Base-by-base conservation (phyloP, 225 moss, liverwort and hornwort species). In the Physcomitrium patens region DNA sequence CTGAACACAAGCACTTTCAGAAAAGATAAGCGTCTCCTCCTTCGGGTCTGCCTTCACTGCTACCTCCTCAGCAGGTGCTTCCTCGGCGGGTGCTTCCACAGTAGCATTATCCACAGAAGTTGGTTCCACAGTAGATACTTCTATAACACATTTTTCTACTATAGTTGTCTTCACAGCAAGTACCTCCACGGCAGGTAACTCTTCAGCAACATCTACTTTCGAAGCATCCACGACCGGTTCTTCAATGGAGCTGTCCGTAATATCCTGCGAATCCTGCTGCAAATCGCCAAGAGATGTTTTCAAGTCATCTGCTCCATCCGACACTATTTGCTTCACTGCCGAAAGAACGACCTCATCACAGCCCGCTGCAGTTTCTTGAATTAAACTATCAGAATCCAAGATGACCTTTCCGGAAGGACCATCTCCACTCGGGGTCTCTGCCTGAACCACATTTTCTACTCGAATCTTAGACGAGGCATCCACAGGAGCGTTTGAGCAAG, bases 401-500 rank as follows among this genome's bases (percentile, higher is more conserved):
- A 3, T 5, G 15, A 52, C 24, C 51, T 84, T 76, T 22, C 62
- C 67, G 0, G 46, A 56, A 72, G 31, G 0, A 60, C 31, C 19
- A 27, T 9, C 61, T 56, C 61, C 72, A 17, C 42, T 9, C 55
- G 68, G 68, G 60, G 45, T 17, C 8, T 19, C 19, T 37, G 51
- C 59, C 10, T 42, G 48, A 63, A 37, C 31, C 31, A 61, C 46
- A 67, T 43, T 58, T 24, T 53, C 65, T 59, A 43, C 0, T 9
- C 56, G 61, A 45, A 26, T 20, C 1, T 54, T 54, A 18, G 37
- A 45, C 20, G n/a, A 0, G 20, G 53, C 66, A 43, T 64, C 85
- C 42, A 79, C 37, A 52, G 81, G 61, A 23, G 78, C 14, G n/a
- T 73, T 68, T 5, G 81, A 66, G 76, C 76, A 76, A 12, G 76